Evolutionary conservation across 371 early-diverging fungal species (phyloP).

Genomic region (Haplosporangium sp.): DNA sequence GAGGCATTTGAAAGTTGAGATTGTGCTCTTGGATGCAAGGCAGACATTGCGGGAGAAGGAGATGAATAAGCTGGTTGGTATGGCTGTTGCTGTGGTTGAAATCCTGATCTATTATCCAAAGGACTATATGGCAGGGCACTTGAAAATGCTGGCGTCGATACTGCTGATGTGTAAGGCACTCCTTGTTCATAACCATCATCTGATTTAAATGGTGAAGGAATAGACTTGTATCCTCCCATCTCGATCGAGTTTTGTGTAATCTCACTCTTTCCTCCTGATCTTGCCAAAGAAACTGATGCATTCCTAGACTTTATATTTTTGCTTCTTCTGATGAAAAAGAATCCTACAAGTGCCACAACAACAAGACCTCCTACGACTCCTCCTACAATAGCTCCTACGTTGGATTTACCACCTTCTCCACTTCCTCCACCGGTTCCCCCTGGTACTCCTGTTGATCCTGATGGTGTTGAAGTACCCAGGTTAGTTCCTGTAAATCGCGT

Average conservation of each 20-base stretch:
- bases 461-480: not conserved
- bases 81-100: no score
- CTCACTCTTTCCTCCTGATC: not conserved
- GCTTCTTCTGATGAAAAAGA: slow-evolving; percentile 11
- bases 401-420: no score
- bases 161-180: no score
- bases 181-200: not conserved
- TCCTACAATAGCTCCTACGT: slow-evolving; percentile 8
- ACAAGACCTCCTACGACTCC: slow-evolving; percentile 39
- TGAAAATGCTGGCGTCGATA: no score
- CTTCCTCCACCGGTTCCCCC: not conserved
- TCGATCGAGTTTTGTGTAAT: not conserved
- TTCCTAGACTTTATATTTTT: not conserved
- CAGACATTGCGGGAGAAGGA: not conserved
- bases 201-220: slow-evolving; percentile 12
- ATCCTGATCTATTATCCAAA: no score
- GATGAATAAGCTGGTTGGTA: no score
- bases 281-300: not conserved
- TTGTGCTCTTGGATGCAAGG: not conserved
- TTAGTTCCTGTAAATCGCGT: not conserved
- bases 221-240: slow-evolving; percentile 17
- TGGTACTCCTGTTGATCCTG: not conserved
- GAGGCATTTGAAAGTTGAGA: slow-evolving; percentile 1
- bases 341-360: slow-evolving; percentile 22
- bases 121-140: no score